A percentile compares a stretch with the other conserved stretches of the same genome.
Evolutionary conservation across 768 basidiomycete species (phyloP).

Genomic region (Phylloporus arenicola): DNA sequence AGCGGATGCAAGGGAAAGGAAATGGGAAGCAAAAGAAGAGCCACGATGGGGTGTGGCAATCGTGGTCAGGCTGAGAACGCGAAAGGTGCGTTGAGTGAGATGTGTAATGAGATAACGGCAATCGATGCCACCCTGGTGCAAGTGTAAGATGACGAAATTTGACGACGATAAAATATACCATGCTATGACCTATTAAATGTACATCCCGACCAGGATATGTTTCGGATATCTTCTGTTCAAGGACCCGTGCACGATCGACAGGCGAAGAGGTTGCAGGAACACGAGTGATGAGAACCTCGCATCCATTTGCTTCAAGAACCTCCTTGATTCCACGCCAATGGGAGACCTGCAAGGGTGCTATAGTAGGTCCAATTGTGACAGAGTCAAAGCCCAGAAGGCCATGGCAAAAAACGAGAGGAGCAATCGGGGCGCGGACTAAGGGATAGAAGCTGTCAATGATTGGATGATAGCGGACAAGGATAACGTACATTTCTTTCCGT

Average conservation of each 20-base stretch:
- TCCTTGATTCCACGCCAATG: slow-evolving; percentile 98
- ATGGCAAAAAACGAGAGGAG: slow-evolving; percentile 94
- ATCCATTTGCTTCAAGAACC: slow-evolving; percentile 82
- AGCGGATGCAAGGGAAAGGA: slow-evolving; percentile 63
- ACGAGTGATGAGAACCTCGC: slow-evolving; percentile 86
- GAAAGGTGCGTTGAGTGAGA: slow-evolving; percentile 70
- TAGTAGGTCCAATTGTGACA: slow-evolving; percentile 70
- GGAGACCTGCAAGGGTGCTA: slow-evolving; percentile 77
- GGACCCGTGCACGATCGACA: slow-evolving; percentile 81
- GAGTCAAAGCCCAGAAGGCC: slow-evolving; percentile 89
- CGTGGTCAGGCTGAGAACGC: slow-evolving; percentile 83
- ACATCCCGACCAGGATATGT: slow-evolving; percentile 78
- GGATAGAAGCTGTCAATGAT: not conserved
- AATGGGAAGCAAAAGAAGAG: slow-evolving; percentile 89
- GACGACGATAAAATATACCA: slow-evolving; percentile 40
- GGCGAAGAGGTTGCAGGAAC: slow-evolving; percentile 92
- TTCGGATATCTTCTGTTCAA: slow-evolving; percentile 76
- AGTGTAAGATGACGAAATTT: not conserved
- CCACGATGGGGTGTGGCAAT: slow-evolving; percentile 95
- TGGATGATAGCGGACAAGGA: not conserved
- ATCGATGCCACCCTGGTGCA: slow-evolving; percentile 81
- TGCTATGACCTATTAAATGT: slow-evolving; percentile 83
- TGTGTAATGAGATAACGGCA: slow-evolving; percentile 86
- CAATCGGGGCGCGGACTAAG: slow-evolving; percentile 68
- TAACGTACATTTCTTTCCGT: slow-evolving; percentile 59